Conservation (phyloP, 1,139 yeast species). For the Candida glucosophila region DNA sequence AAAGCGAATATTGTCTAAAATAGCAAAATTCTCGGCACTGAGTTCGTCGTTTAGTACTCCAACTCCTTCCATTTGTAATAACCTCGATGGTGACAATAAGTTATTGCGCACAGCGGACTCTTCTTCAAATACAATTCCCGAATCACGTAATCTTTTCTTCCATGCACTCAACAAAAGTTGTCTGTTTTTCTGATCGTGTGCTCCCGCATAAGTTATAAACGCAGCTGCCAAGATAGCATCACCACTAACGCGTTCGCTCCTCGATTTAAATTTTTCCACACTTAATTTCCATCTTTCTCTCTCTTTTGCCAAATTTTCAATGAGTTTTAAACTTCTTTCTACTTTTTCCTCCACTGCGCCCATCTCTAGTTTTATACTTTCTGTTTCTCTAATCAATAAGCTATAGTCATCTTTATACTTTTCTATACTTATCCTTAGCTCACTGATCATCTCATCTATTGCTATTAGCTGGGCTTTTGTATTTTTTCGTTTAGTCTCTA, state of each 20-base stretch:
- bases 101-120: constrained; percentile 24
- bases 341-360: constrained; percentile 52
- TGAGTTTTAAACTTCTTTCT: constrained; percentile 49
- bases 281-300: constrained; percentile 68
- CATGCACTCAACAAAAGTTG: constrained; percentile 27
- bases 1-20: constrained; percentile 30
- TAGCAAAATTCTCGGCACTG: constrained; percentile 54
- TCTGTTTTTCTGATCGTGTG: constrained; percentile 47
- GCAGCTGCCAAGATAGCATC: constrained; percentile 59
- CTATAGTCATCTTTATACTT: constrained; percentile 63
- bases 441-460: constrained; percentile 72
- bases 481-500: constrained; percentile 55
- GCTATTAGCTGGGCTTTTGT: constrained; percentile 67
- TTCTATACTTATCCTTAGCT: constrained; percentile 63
- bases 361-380: constrained; percentile 68
- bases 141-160: constrained; percentile 26
- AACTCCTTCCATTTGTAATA: constrained; percentile 35
- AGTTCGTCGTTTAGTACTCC: constrained; percentile 53
- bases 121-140: constrained; percentile 35
- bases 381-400: constrained; percentile 66
- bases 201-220: constrained; percentile 54
- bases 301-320: constrained; percentile 61
- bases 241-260: constrained; percentile 49
- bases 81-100: constrained; percentile 32
- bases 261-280: constrained; percentile 40